Base-by-base conservation (phyloP, 805 yeast genomes). In the Ogataea paraovalis region DNA sequence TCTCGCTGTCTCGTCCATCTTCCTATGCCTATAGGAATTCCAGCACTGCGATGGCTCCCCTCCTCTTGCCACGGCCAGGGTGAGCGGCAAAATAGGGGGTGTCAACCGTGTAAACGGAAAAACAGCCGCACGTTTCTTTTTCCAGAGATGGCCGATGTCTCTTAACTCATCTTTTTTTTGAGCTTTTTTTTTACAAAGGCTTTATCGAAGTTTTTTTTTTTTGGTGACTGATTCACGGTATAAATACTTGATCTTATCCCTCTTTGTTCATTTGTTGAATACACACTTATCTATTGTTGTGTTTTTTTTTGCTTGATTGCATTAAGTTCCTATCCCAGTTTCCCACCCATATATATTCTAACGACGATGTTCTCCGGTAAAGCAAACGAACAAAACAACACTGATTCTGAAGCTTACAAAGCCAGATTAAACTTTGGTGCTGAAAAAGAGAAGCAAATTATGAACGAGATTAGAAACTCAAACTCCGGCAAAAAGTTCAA, bases 401-500 rank as follows among this genome's bases (percentile, higher is more conserved):
- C 66, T n/a, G 66, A 61, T 45, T 56, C 66, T 9, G 68, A 64
- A 44, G 65, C 55, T 43, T 53, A 52, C 46, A 64, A 61, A 50
- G 59, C 67, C 16, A 65, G 55, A 57, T 54, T 66, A 36, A 63
- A 63, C 55, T 67, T 54, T 50, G 71, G 71, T 54, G 70, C 71
- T 50, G 71, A 67, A 57, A 67, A 67, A 63, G 71, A 67, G 54
- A 65, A 65, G 61, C 70, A 66, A 48, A 65, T 67, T 49, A 60
- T 67, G 68, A 67, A 65, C 55, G 65, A 65, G 57, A 67, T 67
- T 42, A 64, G 71, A 64, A 54, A 52, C 25, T 45, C 58, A 20
- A 58, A 58, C 39, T 47, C 58, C 52, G 53, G 55, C 48, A 63
- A 64, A 52, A 50, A 55, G 36, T 54, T 50, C 43, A 51, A 52